A percentile compares a stretch with the other conserved stretches of the same genome.
Evolutionary conservation across 345 rosid species (phyloP).

Genomic region (Gossypium thurberi): DNA sequence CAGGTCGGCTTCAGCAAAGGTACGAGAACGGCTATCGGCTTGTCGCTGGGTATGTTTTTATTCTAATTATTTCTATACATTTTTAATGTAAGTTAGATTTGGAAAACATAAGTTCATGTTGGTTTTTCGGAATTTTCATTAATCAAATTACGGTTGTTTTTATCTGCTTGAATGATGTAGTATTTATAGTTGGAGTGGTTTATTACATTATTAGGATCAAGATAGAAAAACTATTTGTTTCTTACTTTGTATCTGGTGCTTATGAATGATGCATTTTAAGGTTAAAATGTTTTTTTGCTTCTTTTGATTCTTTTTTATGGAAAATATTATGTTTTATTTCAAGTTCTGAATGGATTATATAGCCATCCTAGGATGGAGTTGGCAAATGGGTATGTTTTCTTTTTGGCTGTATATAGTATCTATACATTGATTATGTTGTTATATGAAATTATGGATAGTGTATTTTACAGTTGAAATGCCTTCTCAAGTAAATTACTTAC

Average conservation of each 20-base stretch:
- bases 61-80: not conserved
- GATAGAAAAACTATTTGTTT: too few relatives aligned
- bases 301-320: not conserved
- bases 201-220: not conserved
- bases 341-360: too few relatives aligned
- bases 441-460: not conserved
- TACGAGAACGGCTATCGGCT: slow-evolving; percentile 90
- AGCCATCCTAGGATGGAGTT: not conserved
- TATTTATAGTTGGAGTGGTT: not conserved
- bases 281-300: too few relatives aligned
- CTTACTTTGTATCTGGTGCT: too few relatives aligned
- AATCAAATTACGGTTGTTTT: not conserved
- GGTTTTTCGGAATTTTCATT: not conserved
- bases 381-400: not conserved
- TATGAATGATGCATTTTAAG: too few relatives aligned
- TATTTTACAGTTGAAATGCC: not conserved
- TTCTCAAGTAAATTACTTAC: not conserved
- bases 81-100: not conserved
- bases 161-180: not conserved
- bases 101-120: not conserved
- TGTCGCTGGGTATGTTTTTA: slow-evolving; percentile 70
- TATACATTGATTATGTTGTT: not conserved
- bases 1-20: slow-evolving; percentile 97
- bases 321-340: not conserved
- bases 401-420: not conserved